Base-by-base conservation (phyloP, 345 rosid genomes). In the Cardamine chenopodiifolia region DNA sequence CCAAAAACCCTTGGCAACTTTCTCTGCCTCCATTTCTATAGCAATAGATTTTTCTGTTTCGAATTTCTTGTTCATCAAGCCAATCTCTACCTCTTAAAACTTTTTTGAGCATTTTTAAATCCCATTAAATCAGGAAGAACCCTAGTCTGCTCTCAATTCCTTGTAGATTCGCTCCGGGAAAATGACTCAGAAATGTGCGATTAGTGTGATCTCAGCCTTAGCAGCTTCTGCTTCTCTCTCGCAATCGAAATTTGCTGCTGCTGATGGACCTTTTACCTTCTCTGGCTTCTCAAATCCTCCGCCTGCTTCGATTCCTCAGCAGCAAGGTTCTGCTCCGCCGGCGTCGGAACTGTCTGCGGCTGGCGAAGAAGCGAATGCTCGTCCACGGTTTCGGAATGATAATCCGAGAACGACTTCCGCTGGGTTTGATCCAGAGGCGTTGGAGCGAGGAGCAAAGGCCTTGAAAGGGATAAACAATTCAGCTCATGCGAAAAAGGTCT, bases 361-460 rank as follows among this genome's bases (percentile, higher is more conserved):
- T n/a, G 79, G 48, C 31, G 79, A 73, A 45, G 87, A 79, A 42
- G 32, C 88, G 23, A 44, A 79, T 58, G 66, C 79, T 29, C 64
- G 75, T 62, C 73, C 84, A 39, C 88, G 75, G 78, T 82, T 77
- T 56, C 83, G 97, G 49, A 95, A 90, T 64, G 79, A 86, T 62
- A 78, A 89, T 58, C 97, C 99, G 9, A 82, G 96, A 80, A 95
- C 99, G 4, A 77, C 83, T 0, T 88, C 97, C 0, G 87, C 93
- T 28, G 99, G 99, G 8, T 92, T 95, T 61, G 96, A 95, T 73
- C 99, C 97, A 0, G 90, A 87, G 85, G 89, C 99, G 12, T 83
- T 95, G 53, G 97, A 92, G 83, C 88, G 90, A 23, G 97, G 97
- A 4, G 99, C 90, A 7, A 77, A 86, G 77, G 88, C 92, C 35